Base-by-base conservation (phyloP, 2,329 filamentous ascomycete species). In the Aspergillus viridinutans region DNA sequence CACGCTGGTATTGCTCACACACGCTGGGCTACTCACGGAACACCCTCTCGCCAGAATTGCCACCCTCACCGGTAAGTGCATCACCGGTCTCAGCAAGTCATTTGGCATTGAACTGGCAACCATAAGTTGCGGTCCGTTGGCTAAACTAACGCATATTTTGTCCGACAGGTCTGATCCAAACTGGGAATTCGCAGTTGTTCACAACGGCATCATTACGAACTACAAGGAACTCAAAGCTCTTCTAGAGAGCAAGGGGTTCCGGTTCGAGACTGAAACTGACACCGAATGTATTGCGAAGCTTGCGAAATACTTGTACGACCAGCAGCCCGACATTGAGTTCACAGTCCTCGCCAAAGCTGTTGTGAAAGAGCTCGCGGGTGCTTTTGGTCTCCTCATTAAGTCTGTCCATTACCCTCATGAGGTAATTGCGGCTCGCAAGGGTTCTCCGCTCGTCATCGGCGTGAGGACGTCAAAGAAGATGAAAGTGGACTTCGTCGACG, bases 121-220 rank as follows among this genome's bases (percentile, higher is more conserved):
- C 5, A 14, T 26, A 23, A 7, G n/a, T 14, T 25, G 12, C 12
- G 43, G 14, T 23, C 10, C 12, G 26, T 25, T 47, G 14, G 10
- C n/a, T 43, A 9, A 23, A 43, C 49, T 49, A 28, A 49, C 23
- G 14, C 26, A 54, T 40, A 32, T n/a, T 35, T 53, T 51, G 40
- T 14, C 40, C 17, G 20, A 55, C 64, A 95, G 92, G 78, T 97
- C 93, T 65, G 94, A 99, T 77, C 86, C 89, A 69, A 90, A 81
- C 71, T 99, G 93, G 92, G 90, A 99, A 80, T 99, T 99, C 78
- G 85, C 90, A 65, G 88, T 99, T 69, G 94, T 97, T 60, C 94
- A 99, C 88, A 99, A 99, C 80, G 94, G 94, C 74, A 99, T 99
- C 84, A 99, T 99, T 80, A 99, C 94, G 82, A 99, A 99, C 85